These are phyloP conservation scores for Globisporangium cystogenes DNA, from an alignment of 352 stramenopile genomes.

Conservation along the genomic window DNA sequence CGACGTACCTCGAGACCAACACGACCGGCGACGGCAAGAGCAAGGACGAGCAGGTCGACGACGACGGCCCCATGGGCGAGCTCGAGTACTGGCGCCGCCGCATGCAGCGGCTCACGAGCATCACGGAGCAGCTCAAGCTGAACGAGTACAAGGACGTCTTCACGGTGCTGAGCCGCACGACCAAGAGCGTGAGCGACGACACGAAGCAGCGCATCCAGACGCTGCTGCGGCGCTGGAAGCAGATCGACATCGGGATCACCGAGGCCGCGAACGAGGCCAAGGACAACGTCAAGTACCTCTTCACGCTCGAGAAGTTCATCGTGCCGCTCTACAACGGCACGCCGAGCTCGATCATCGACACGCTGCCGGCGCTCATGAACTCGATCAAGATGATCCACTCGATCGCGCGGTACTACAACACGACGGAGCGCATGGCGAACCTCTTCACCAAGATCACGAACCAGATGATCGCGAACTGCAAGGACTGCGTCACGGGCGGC, in stretches of 20 bases:
- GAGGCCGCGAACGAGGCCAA: conserved; percentile 98
- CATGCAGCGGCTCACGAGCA: conserved; percentile 98
- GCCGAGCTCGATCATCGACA: conserved; percentile 97
- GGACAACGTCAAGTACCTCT: conserved; percentile 99
- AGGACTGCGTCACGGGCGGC: conserved; percentile 89
- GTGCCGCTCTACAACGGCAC: conserved; percentile 89
- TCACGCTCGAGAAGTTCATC: conserved; percentile 97
- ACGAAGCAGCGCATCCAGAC: conserved; percentile 92
- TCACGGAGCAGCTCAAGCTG: conserved; percentile 97
- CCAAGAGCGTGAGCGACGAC: conserved; percentile 83
- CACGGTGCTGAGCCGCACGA: conserved; percentile 83
- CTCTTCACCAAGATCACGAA: conserved; percentile 98
- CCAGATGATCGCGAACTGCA: conserved; percentile 99
- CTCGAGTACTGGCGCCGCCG: conserved; percentile 96
- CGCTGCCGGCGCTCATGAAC: conserved; percentile 97
- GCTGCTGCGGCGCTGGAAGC: conserved; percentile 95
- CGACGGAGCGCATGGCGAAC: conserved; percentile 95
- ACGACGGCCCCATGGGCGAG: conserved; percentile 94
- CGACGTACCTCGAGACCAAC: conserved; percentile 91
- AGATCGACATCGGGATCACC: conserved; percentile 98
- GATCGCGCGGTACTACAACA: conserved; percentile 99
- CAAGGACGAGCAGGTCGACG: conserved; percentile 68
- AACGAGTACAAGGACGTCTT: conserved; percentile 96
- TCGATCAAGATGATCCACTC: conserved; percentile 99
- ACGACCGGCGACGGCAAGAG: conserved; percentile 52